Evolutionary conservation across 306 rosid species (phyloP).

Genomic region (Albizia julibrissin): DNA sequence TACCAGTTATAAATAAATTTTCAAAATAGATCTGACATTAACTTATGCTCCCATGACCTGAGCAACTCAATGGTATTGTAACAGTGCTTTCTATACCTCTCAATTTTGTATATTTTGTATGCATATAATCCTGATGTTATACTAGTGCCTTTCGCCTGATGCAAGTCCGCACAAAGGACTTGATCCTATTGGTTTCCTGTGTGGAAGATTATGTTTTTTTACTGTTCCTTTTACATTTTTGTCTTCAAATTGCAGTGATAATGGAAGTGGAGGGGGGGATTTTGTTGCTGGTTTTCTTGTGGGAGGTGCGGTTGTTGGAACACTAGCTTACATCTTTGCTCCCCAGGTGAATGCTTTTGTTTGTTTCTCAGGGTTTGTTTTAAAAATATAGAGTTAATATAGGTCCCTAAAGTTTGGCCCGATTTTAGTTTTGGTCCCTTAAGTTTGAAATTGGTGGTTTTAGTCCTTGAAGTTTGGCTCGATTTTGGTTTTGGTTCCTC

Average conservation of each 20-base stretch:
- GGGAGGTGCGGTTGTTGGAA: conserved; percentile 91
- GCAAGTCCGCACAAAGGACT: not conserved
- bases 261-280: conserved; percentile 75
- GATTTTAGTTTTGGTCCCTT: no score
- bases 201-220: conserved; percentile 24
- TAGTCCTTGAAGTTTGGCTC: no score
- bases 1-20: not conserved
- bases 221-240: conserved; percentile 11
- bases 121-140: not conserved
- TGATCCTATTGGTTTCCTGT: conserved; percentile 16
- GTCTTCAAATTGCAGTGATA: conserved; percentile 52
- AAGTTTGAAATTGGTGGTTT: no score
- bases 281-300: conserved; percentile 83
- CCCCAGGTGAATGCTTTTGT: conserved; percentile 76
- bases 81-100: not conserved
- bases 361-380: conserved; percentile 14
- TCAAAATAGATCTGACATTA: not conserved
- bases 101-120: not conserved
- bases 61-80: not conserved
- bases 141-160: not conserved
- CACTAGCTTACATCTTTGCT: conserved; percentile 80
- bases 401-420: no score
- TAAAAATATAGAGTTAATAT: no score
- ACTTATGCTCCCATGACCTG: not conserved
- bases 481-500: no score